Conservation (phyloP, 2,329 filamentous ascomycete species). For the Lecanicillium sp. region DNA sequence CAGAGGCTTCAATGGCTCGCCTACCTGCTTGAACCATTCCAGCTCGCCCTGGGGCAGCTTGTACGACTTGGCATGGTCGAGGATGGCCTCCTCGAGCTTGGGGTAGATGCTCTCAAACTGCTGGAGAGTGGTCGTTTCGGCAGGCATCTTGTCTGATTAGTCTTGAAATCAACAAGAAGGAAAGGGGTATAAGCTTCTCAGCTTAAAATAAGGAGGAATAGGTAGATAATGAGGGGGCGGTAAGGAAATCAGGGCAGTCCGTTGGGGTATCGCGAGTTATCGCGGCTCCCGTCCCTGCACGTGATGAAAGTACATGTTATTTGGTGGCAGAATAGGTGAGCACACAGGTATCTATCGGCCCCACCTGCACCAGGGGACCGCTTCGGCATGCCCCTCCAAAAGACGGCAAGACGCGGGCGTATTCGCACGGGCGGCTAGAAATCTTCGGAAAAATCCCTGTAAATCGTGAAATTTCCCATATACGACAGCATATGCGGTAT, state of each 20-base stretch:
- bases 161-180: background rate
- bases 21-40: constrained; percentile 80
- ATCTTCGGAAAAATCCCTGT: background rate
- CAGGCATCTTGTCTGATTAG: constrained; percentile 20
- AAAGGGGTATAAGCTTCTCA: background rate
- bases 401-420: background rate
- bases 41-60: constrained; percentile 75
- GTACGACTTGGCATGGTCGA: constrained; percentile 73
- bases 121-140: constrained; percentile 68
- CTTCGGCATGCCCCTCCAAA: background rate
- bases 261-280: constrained; percentile 6
- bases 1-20: constrained; percentile 14
- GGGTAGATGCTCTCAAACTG: constrained; percentile 91
- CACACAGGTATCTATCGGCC: background rate
- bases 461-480: background rate
- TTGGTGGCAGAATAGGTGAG: background rate
- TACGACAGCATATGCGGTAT: background rate
- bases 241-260: constrained; percentile 4
- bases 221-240: constrained; percentile 4
- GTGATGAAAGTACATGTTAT: constrained; percentile 9
- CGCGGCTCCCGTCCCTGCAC: constrained; percentile 1
- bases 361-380: constrained; percentile 3
- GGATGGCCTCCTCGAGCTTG: constrained; percentile 73
- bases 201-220: constrained; percentile 1
- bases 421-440: background rate